These are phyloP conservation scores for Corymbia maculata DNA, from an alignment of 345 rosid genomes.

Conservation along the genomic window DNA sequence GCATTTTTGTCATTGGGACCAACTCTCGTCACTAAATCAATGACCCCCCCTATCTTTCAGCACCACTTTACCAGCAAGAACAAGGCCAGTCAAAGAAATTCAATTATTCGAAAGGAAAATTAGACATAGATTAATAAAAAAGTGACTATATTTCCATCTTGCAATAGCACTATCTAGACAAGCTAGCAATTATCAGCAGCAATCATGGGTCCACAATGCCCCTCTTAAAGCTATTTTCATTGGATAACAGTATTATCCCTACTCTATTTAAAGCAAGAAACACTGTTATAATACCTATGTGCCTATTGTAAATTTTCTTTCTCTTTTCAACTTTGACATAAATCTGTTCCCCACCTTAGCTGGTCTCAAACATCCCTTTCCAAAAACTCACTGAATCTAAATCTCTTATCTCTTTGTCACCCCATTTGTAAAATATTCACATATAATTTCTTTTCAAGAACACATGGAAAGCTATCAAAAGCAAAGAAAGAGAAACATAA, in stretches of 20 bases:
- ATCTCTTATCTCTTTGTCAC: constrained; percentile 1
- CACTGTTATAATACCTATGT: constrained; percentile 27
- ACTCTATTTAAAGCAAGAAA: constrained; percentile 16
- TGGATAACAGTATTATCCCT: constrained; percentile 13
- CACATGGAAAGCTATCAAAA: not conserved
- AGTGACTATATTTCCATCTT: constrained; percentile 1
- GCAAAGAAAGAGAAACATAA: not conserved
- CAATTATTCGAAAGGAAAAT: not conserved
- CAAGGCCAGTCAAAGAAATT: not conserved
- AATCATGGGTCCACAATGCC: constrained; percentile 25
- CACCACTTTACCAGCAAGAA: constrained; percentile 9
- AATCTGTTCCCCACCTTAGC: constrained; percentile 68
- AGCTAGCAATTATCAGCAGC: constrained; percentile 7
- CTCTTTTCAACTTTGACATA: constrained; percentile 40
- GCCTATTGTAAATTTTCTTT: constrained; percentile 3
- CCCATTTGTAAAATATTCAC: not conserved
- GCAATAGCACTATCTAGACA: constrained; percentile 28
- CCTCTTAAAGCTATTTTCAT: constrained; percentile 12
- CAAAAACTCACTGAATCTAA: constrained; percentile 3
- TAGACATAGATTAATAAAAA: not conserved
- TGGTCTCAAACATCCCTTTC: constrained; percentile 23
- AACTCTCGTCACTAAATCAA: not conserved
- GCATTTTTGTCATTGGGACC: constrained; percentile 20
- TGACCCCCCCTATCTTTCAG: constrained; percentile 5
- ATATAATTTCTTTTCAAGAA: not conserved